Evolutionary conservation across 495 filamentous ascomycete genomes (phyloP), one percentile per base, ranked within the genome.

Genomic region (Penicillium maclennaniae): DNA sequence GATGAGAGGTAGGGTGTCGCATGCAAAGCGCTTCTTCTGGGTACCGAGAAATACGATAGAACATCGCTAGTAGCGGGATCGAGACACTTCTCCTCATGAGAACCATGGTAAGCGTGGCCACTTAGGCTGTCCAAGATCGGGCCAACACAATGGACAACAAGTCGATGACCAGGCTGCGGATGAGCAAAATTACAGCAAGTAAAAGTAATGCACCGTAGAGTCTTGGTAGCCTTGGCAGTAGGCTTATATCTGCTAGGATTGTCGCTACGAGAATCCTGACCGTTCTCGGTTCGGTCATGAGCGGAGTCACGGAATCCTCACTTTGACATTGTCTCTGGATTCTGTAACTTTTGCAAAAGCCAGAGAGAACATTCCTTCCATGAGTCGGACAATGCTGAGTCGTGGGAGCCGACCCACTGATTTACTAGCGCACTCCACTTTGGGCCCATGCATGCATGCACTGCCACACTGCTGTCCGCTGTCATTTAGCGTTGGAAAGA

Each of bases 381-480:
- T 48, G 27, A 54, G 51, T 48, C 34, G 47, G 55, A 57, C 58
- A 61, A 59, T 53, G 46, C 48, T 66, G 60, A 66, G 60, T 63
- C 58, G 58, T 57, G 45, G 56, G 17, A 31, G 23, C n/a, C 12
- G 58, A 53, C 44, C 63, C 63, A 65, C 63, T 62, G 63, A 62
- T 61, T 61, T 59, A 44, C 58, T 65, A 62, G 56, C 21, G 55
- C n/a, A 23, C 45, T 45, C 63, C 61, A 67, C 63, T 64, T 67
- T 43, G 55, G 43, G 47, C 43, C 58, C 63, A 60, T 61, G 63
- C 56, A 43, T 72, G 69, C 71, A 71, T 72, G 71, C 71, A 74
- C 71, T 74, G 71, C 71, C 71, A 74, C 71, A 71, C 52, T 72
- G 65, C 19, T 54, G 55, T 54, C 60, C 58, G 60, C 65, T 70